A percentile compares a stretch with the other conserved stretches of the same genome.
phyloP scores from a whole-genome alignment of 352 stramenopile genomes.

The Sclerospora graminicola region DNA sequence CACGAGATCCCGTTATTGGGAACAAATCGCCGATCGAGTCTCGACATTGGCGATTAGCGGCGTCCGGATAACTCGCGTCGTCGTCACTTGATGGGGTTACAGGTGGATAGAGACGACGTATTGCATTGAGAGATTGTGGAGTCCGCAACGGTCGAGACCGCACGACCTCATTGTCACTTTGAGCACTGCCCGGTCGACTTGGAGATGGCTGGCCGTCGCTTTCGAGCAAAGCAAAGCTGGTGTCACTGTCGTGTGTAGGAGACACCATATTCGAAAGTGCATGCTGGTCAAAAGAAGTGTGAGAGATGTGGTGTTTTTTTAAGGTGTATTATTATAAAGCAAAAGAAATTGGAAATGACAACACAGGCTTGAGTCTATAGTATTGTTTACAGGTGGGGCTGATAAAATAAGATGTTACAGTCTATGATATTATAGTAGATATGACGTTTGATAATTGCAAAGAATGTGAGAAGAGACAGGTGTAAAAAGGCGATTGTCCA shows the following conservation, averaged over 20 bases:
- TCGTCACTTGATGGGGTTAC: constrained; percentile 2
- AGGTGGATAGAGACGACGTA: constrained; percentile 13
- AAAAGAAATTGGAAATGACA: too few species aligned
- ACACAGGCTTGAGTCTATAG: too few species aligned
- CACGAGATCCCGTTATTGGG: constrained; percentile 37
- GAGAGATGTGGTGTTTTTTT: too few species aligned
- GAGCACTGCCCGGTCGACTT: too few species aligned
- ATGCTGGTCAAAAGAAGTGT: too few species aligned
- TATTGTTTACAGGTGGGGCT: too few species aligned
- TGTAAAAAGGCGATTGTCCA: too few species aligned
- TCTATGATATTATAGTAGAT: too few species aligned
- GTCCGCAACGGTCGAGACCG: background rate
- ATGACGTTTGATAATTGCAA: too few species aligned
- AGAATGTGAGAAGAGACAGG: too few species aligned
- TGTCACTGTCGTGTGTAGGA: background rate
- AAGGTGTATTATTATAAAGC: too few species aligned
- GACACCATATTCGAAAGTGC: background rate
- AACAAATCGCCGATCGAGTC: constrained; percentile 63
- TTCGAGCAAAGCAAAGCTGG: background rate
- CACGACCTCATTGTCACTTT: background rate
- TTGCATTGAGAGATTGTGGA: constrained; percentile 13
- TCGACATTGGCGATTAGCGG: constrained; percentile 4
- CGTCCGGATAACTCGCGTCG: constrained; percentile 17
- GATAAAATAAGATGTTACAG: too few species aligned
- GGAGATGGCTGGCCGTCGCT: background rate